Evolutionary conservation across 169 alveolate species (phyloP), one percentile per base, ranked within the genome.

Genomic region (Eimeria falciformis): DNA sequence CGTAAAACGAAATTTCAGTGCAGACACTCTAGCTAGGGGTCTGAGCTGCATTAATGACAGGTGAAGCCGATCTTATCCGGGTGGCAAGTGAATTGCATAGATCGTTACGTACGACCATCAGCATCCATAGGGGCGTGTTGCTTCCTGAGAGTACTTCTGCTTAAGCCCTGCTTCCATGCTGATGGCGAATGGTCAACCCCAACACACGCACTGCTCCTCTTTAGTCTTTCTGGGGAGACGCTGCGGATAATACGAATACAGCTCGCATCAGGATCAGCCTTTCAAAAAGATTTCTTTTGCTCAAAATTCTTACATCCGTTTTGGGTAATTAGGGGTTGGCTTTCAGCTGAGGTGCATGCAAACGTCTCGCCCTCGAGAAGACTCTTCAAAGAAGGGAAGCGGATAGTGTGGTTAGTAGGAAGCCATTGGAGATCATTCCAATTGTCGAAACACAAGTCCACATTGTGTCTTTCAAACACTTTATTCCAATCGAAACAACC

Each of bases 391-490:
- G 79, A 68, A 33, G 79, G 47, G 47, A 50, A 45, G 25, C 40
- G 79, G 23, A 0, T 2, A 45, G 9, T 68, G 79, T 0, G 1
- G 40, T 68, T 68, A 50, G 4, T 25, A 9, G 37, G 65, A 3
- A 1, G 66, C 86, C 86, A 77, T 12, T 77, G 29, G 17, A 77
- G 25, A 5, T 23, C 53, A 2, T 21, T 23, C 86, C 66, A 77
- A n/a, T 77, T 56, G 29, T 77, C 69, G 46, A 50, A 77, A 23
- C 86, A 77, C n/a, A 77, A 77, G 23, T 77, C 5, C 43, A 77
- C 86, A 1, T 77, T 45, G 23, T 43, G 14, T 1, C 25, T n/a
- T 5, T 43, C 9, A 47, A 77, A 77, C 55, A 77, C 23, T 5
- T 4, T 5, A 1, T 0, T 37, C 66, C 43, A 77, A 9, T 77